phyloP scores from a whole-genome alignment of 306 rosid species.

The Corylus heterophylla region DNA sequence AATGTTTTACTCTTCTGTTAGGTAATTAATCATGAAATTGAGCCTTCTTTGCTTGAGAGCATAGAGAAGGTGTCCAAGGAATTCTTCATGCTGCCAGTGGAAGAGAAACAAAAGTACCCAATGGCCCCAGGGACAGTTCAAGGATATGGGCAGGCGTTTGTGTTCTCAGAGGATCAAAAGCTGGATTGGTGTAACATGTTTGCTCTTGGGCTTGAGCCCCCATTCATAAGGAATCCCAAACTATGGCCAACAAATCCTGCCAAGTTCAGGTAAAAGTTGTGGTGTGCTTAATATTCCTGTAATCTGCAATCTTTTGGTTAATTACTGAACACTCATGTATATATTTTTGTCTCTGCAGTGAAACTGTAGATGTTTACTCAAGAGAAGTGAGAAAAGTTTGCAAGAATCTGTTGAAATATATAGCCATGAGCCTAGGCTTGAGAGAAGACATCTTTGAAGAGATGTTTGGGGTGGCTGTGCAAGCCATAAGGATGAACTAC shows the following conservation, averaged over 20 bases:
- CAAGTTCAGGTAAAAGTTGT: constrained; percentile 55
- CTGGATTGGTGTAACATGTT: constrained; percentile 99
- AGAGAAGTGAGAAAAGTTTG: constrained; percentile 64
- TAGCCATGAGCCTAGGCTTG: constrained; percentile 69
- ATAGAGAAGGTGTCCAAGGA: constrained; percentile 65
- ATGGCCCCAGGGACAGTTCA: constrained; percentile 92
- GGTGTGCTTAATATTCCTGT: not conserved
- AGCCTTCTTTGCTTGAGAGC: constrained; percentile 56
- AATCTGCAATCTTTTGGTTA: not conserved
- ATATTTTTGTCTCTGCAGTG: constrained; percentile 46
- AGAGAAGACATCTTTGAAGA: constrained; percentile 53
- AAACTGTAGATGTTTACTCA: constrained; percentile 76
- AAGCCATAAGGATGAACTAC: constrained; percentile 94
- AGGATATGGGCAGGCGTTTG: constrained; percentile 97
- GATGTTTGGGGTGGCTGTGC: constrained; percentile 84
- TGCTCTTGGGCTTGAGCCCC: constrained; percentile 87
- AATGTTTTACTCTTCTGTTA: constrained; percentile 26
- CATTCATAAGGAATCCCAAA: constrained; percentile 53
- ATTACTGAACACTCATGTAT: not conserved
- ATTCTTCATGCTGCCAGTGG: constrained; percentile 90
- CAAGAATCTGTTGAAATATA: constrained; percentile 53
- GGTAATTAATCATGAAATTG: constrained; percentile 85
- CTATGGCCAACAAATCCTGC: constrained; percentile 86
- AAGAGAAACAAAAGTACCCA: constrained; percentile 79
- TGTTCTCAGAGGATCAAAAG: constrained; percentile 94